A percentile compares a stretch with the other conserved stretches of the same genome.
Conservation (phyloP, 306 rosid species). For the Casuarina equisetifolia region DNA sequence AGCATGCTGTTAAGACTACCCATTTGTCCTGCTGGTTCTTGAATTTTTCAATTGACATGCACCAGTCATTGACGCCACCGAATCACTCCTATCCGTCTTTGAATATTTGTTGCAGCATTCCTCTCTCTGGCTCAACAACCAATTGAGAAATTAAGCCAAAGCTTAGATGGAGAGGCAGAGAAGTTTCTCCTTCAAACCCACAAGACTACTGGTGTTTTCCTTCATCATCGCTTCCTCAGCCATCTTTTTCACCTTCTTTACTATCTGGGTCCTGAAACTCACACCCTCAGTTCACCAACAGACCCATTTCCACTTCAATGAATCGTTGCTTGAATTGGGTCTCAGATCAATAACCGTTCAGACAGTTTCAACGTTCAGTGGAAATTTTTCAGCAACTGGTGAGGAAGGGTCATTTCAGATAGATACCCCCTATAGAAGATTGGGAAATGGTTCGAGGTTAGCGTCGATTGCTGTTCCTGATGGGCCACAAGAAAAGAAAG, state of each 20-base stretch:
- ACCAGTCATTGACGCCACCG: constrained; percentile 14
- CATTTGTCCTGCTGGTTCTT: too few relatives aligned
- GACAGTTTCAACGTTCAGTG: constrained; percentile 25
- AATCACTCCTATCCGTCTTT: constrained; percentile 15
- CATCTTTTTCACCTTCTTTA: constrained; percentile 55
- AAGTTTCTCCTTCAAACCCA: constrained; percentile 80
- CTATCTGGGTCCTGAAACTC: constrained; percentile 57
- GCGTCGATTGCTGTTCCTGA: constrained; percentile 32
- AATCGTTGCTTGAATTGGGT: constrained; percentile 32
- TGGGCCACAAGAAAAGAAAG: constrained; percentile 22
- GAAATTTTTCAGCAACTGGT: constrained; percentile 40
- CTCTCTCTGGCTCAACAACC: neutral
- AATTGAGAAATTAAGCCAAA: neutral
- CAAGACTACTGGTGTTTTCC: constrained; percentile 61
- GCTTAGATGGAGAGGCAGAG: constrained; percentile 67
- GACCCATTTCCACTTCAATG: constrained; percentile 48
- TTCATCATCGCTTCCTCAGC: constrained; percentile 68
- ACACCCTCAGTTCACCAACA: constrained; percentile 46
- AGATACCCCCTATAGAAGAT: constrained; percentile 37
- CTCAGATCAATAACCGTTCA: constrained; percentile 39
- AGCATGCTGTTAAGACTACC: neutral
- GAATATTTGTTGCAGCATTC: neutral
- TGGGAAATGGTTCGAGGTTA: constrained; percentile 38
- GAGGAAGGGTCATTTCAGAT: constrained; percentile 35
- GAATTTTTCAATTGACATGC: constrained; percentile 3